Base-by-base conservation (phyloP, 768 basidiomycete genomes). In the Auricularia sp. region DNA sequence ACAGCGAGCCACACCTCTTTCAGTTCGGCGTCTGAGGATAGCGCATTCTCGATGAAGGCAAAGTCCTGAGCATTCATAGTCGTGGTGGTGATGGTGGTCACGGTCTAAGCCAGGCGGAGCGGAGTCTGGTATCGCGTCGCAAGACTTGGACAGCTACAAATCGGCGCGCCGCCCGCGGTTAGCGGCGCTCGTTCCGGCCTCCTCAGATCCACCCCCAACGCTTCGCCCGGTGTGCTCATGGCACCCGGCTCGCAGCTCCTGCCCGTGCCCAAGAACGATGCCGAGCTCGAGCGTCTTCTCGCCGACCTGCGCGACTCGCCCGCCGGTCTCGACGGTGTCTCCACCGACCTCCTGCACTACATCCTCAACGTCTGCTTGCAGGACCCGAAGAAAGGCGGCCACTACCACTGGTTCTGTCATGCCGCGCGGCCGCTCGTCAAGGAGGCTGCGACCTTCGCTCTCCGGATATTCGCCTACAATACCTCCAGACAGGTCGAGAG, bases 401-500 rank as follows among this genome's bases (percentile, higher is more conserved):
- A 79, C 80, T 61, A 73, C 62, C 93, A 97, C 70, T 95, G 92
- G 91, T 95, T 89, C 72, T 97, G 94, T 73, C 72, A 76, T 35
- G 79, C 81, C 43, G 87, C 86, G 3, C 76, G 82, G 36, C 71
- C 79, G 8, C 75, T 83, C 39, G 85, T 83, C 0, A 73, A 81
- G 8, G 87, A 84, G 65, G 84, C 87, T 1, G 91, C 94, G 0
- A 86, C 85, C 0, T 97, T 94, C 75, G 80, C 91, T 61, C 77
- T 96, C 43, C 84, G 93, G 61, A 74, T 97, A 44, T 87, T 89
- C 71, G 93, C 93, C 10, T 97, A 92, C 69, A 76, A 81, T n/a
- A 69, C 74, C 62, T 81, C 83, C 61, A 73, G 77, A 0, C 76
- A 77, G 36, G 87, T 90, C 3, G 78, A 80, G 1, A 72, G 76